Evolutionary conservation across 352 stramenopile species (phyloP), one percentile per base, ranked within the genome.

Genomic region (Globisporangium heterothallicum): DNA sequence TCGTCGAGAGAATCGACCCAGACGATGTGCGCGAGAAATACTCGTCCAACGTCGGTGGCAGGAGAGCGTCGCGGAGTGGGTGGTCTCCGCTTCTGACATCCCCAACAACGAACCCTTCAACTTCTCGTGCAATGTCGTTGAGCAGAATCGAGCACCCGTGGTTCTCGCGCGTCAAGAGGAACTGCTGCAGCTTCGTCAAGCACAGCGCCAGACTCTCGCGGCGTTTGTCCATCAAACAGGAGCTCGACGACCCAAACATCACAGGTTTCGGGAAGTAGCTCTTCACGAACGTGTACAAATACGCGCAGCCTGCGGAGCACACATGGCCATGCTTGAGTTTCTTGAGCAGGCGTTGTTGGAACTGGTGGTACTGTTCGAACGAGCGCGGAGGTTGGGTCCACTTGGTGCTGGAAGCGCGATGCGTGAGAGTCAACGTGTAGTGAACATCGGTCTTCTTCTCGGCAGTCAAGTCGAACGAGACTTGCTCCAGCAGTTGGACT

Each of bases 241-340:
- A 41, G 41, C 55, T 56, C 0, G 46, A 38, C 12, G 14, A 18
- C 12, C 32, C 32, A 38, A 78, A 62, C 12, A 75, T 46, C 26
- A 64, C 70, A 29, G 59, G 56, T 38, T 72, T 61, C n/a, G 77
- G 77, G 55, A 86, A 88, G 46, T 78, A 74, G 52, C 71, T 59
- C 42, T 74, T 73, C 19, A 84, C 48, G 36, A 82, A 74, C 48
- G 70, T 72, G 58, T 78, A 83, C n/a, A 88, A 53, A 64, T 65
- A 85, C 29, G 71, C 73, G 61, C 77, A 88, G 46, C 84, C 71
- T 40, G 73, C 68, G 22, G 57, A 57, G 49, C 74, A 88, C 34
- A 57, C 64, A 51, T 88, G 77, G 35, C 74, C 77, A 29, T 70
- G 74, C 43, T 79, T 59, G 61, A 85, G 56, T 22, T 58, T 55